Base-by-base conservation (phyloP, 306 rosid species). In the Fragaria nilgerrensis region DNA sequence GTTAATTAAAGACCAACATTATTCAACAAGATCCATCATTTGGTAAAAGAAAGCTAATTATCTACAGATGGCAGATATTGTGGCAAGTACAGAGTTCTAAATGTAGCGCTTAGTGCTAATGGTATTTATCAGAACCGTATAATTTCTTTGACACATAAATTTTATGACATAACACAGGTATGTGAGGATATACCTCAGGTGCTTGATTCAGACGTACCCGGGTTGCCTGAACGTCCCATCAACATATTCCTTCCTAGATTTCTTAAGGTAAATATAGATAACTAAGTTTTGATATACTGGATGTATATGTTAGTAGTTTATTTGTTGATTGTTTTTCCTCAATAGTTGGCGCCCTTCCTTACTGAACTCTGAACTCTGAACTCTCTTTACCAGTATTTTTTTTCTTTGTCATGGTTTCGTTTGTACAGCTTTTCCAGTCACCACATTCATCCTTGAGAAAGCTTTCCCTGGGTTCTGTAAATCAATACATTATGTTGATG, bases 131-230 rank as follows among this genome's bases (percentile, higher is more conserved):
- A 73, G 11, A 25, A 43, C 25, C 59, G 65, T 74, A 23, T 9
- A 37, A 22, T 37, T 41, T 34, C 15, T 80, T 52, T 68, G 72
- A 47, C 41, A 47, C 55, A 65, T 83, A 2, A 20, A 25, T 68
- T 45, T 68, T 48, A 59, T 62, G 62, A 36, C 70, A 20, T 65
- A 25, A 50, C 59, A 63, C 86, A 96, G 99, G 91, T 96, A 49
- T 96, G 99, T 84, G 99, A 96, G 86, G 99, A 96, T 85, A 82
- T 91, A 88, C 99, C 99, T 27, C 98, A 96, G 87, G 79, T 88
- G 79, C 99, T 96, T 82, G 98, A 96, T 82, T 77, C 90, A 45
- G 99, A 93, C 76, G 86, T 93, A 79, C 89, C 98, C 16, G 99
- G 99, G 50, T 90, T 96, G 89, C 71, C 99, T 79, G 99, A 96